Percentiles rank a stretch among this genome's conserved stretches.
These are phyloP conservation scores for Henckelia pumila DNA, from an alignment of 257 asterid genomes.

Conservation along the genomic window DNA sequence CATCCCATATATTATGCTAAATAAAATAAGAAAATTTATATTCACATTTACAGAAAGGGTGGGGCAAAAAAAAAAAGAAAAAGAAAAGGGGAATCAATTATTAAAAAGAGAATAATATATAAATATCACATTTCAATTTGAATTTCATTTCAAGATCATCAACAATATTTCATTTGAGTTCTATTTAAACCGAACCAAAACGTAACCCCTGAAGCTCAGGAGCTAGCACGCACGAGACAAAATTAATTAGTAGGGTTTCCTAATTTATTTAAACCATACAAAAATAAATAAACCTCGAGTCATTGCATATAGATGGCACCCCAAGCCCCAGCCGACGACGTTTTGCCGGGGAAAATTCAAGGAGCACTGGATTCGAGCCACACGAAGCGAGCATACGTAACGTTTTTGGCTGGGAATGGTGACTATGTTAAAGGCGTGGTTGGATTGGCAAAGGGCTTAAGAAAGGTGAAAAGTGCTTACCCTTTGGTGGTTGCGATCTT, in stretches of 20 bases:
- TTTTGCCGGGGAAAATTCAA: neutral
- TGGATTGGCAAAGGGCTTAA: slow-evolving; percentile 57
- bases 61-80: no score
- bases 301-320: neutral
- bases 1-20: no score
- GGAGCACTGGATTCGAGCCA: no score
- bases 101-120: no score
- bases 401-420: neutral
- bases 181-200: neutral
- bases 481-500: slow-evolving; percentile 59
- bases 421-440: slow-evolving; percentile 30
- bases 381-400: neutral
- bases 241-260: no score
- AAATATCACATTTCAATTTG: neutral
- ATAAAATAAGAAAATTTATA: no score
- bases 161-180: neutral
- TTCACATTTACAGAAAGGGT: no score
- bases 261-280: no score
- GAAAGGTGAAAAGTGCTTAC: slow-evolving; percentile 53
- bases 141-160: neutral
- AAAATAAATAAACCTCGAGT: no score
- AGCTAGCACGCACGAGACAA: no score
- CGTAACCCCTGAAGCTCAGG: no score
- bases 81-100: no score
- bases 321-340: neutral